Conservation (phyloP, 768 basidiomycete genomes). For the Lentinula sp. region DNA sequence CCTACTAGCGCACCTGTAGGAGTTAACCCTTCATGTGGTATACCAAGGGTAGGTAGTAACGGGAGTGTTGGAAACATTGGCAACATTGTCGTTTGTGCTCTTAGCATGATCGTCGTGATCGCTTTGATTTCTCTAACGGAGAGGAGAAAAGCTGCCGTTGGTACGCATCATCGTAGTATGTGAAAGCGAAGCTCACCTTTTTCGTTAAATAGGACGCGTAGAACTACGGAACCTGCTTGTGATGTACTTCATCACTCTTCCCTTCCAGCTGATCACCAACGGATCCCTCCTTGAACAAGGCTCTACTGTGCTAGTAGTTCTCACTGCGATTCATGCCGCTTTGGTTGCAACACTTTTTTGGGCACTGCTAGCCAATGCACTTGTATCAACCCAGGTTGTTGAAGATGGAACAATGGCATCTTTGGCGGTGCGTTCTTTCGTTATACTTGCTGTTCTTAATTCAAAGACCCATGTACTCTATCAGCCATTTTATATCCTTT, state of each 20-base stretch:
- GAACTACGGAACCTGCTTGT: slow-evolving; percentile 65
- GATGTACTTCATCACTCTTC: slow-evolving; percentile 65
- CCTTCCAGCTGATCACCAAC: slow-evolving; percentile 76
- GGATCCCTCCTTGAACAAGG: slow-evolving; percentile 80
- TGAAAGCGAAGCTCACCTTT: not conserved
- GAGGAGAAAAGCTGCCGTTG: slow-evolving; percentile 84
- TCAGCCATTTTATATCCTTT: slow-evolving; percentile 1
- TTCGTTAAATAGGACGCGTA: slow-evolving; percentile 43
- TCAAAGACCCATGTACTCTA: not conserved
- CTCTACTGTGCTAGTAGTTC: slow-evolving; percentile 56
- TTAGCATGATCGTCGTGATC: slow-evolving; percentile 56
- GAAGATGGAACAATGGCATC: slow-evolving; percentile 81
- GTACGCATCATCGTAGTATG: slow-evolving; percentile 29
- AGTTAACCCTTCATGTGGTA: slow-evolving; percentile 76
- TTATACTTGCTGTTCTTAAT: not conserved
- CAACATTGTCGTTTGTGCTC: slow-evolving; percentile 72
- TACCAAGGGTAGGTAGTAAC: slow-evolving; percentile 50
- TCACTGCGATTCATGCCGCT: slow-evolving; percentile 79
- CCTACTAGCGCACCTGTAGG: slow-evolving; percentile 67
- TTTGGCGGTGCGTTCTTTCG: slow-evolving; percentile 45
- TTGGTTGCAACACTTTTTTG: slow-evolving; percentile 75
- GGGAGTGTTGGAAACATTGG: slow-evolving; percentile 78
- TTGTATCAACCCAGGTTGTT: slow-evolving; percentile 84
- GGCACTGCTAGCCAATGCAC: slow-evolving; percentile 66
- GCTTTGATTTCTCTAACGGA: slow-evolving; percentile 52